These are phyloP conservation scores for Penicillium verrucosum DNA, from an alignment of 2,329 filamentous ascomycete genomes.

Conservation along the genomic window DNA sequence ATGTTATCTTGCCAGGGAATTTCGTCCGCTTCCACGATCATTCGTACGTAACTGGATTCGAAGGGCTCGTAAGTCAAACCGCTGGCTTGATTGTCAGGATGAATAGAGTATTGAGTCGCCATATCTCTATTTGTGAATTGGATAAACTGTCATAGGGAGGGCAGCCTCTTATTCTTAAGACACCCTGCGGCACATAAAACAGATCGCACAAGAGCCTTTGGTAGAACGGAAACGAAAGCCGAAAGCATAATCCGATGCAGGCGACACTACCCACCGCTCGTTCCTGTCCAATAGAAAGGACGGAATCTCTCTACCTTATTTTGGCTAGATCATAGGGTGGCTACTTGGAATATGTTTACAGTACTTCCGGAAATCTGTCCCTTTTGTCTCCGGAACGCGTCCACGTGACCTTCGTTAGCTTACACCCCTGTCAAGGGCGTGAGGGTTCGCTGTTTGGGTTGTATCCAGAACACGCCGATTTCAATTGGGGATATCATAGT, in stretches of 20 bases:
- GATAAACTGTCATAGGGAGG: too few species aligned
- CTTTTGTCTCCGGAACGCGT: too few species aligned
- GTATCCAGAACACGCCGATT: too few species aligned
- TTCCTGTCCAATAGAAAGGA: neutral
- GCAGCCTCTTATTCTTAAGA: neutral
- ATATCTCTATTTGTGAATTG: neutral
- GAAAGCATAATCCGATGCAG: neutral
- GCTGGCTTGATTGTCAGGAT: neutral
- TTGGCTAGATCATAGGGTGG: too few species aligned
- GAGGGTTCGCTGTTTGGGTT: too few species aligned
- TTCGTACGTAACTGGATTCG: conserved; percentile 38
- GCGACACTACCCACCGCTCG: neutral
- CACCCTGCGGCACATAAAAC: neutral
- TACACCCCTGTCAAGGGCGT: too few species aligned
- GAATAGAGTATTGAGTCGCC: neutral
- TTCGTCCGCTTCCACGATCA: conserved; percentile 48
- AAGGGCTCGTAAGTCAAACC: neutral
- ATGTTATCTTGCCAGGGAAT: conserved; percentile 50
- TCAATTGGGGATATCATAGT: too few species aligned
- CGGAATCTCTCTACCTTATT: too few species aligned
- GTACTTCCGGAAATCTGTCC: too few species aligned
- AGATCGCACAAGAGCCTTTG: neutral
- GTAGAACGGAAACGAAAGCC: too few species aligned
- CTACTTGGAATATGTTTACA: too few species aligned
- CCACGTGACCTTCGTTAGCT: too few species aligned